phyloP scores from a whole-genome alignment of 2,329 filamentous ascomycete species.

The Microascus cirrosus region DNA sequence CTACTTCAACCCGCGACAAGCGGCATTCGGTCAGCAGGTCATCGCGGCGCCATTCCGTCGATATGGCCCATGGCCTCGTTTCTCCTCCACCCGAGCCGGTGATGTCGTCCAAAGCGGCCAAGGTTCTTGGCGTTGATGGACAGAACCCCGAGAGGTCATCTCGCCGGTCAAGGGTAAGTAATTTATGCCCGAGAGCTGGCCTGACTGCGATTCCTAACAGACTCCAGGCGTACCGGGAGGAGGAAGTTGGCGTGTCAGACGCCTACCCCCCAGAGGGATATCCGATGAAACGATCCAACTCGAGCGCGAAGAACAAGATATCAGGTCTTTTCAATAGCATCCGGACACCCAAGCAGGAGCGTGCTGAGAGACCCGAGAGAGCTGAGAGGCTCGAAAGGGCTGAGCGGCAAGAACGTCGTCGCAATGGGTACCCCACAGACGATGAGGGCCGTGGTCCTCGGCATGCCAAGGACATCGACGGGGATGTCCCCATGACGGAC shows the following conservation, averaged over 20 bases:
- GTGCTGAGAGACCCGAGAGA: constrained; percentile 12
- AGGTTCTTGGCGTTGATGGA: constrained; percentile 49
- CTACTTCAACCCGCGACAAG: constrained; percentile 57
- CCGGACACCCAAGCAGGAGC: constrained; percentile 31
- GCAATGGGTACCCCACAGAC: constrained; percentile 38
- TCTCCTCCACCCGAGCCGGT: constrained; percentile 63
- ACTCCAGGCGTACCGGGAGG: constrained; percentile 17
- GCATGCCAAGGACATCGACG: constrained; percentile 36
- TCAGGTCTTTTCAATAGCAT: constrained; percentile 53
- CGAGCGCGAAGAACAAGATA: constrained; percentile 40
- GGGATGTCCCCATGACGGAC: constrained; percentile 35
- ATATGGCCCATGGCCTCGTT: constrained; percentile 47
- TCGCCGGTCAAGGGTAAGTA: constrained; percentile 16
- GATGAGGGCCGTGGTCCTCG: constrained; percentile 31
- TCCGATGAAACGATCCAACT: constrained; percentile 20
- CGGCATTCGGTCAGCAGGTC: constrained; percentile 44
- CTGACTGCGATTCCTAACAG: background rate
- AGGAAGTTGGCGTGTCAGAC: constrained; percentile 27
- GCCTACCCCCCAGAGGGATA: constrained; percentile 18
- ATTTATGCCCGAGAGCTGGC: background rate
- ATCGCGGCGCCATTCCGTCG: constrained; percentile 59
- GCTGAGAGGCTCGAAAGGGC: background rate
- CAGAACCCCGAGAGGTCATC: constrained; percentile 23
- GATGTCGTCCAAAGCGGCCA: constrained; percentile 67
- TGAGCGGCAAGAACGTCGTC: constrained; percentile 27